Evolutionary conservation across 768 basidiomycete genomes (phyloP), one percentile per base, ranked within the genome.

Genomic region (Kockovaella imperatae): DNA sequence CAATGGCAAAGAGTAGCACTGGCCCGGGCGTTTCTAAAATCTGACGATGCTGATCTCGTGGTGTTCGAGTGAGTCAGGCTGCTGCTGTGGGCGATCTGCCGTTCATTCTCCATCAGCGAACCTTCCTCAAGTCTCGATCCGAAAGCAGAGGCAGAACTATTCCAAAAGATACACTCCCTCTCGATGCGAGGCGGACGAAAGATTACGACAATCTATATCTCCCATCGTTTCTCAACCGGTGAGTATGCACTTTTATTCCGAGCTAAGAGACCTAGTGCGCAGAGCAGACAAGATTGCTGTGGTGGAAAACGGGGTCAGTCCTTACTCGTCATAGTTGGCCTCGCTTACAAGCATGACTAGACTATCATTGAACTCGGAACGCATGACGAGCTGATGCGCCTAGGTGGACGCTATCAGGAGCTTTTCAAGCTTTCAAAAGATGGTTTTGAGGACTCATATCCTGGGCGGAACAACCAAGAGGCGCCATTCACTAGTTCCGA

Each of bases 21-120:
- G 41, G 84, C 87, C 39, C 78, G 88, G 40, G 84, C 86, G 14
- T 89, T 90, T 61, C 86, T 89, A 83, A 76, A 87, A 51, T 83
- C 84, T n/a, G 40, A 78, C 75, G 60, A 80, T 78, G 62, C 84
- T 80, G 85, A 89, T 70, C 72, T 90, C 13, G 74, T 90, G 26
- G 70, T 90, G 34, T 84, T 90, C 62, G 88, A 91, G 59, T 57
- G 43, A 52, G 57, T 52, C 23, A n/a, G n/a, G n/a, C n/a, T n/a
- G n/a, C n/a, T n/a, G 14, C 23, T 15, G 45, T 42, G 31, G 31
- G 17, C 17, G 11, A 17, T 32, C 36, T 11, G 14, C 36, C 21
- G 36, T 10, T 20, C 8, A 8, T 10, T 38, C 10, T 38, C 7
- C 36, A 20, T n/a, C 20, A 68, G 65, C 41, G 65, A 70, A 42